Evolutionary conservation across 2,329 filamentous ascomycete species (phyloP).

Genomic region (Cercospora citrullina): DNA sequence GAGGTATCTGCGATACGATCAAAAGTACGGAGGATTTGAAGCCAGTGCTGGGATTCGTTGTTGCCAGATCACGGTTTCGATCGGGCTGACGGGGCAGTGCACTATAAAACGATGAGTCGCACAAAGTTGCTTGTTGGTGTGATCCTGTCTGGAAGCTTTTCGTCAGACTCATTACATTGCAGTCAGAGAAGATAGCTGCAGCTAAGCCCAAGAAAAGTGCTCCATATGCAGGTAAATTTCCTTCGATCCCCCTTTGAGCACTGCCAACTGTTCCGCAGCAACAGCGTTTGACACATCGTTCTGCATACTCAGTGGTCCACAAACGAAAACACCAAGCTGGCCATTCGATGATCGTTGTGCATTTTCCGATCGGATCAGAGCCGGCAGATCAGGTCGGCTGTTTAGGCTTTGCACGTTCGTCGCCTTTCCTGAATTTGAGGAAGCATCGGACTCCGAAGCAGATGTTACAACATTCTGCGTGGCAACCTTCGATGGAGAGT

Average conservation of each 20-base stretch:
- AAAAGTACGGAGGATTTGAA: neutral
- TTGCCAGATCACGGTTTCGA: neutral
- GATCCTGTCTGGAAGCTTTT: neutral
- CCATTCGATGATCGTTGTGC: conserved; percentile 16
- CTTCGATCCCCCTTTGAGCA: conserved; percentile 36
- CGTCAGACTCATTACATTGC: neutral
- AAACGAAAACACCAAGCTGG: conserved; percentile 43
- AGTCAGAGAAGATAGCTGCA: neutral
- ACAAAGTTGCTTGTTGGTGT: neutral
- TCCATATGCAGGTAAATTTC: conserved; percentile 51
- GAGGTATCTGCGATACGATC: no score
- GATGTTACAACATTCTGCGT: neutral
- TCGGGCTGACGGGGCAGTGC: neutral
- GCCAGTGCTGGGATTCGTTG: neutral
- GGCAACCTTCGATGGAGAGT: conserved; percentile 7
- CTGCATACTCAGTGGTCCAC: conserved; percentile 50
- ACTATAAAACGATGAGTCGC: neutral
- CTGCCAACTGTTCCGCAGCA: conserved; percentile 43
- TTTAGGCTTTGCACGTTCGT: neutral
- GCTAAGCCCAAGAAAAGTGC: conserved; percentile 48
- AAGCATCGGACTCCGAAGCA: conserved; percentile 22
- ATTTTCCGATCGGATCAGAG: conserved; percentile 33
- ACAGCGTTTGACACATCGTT: conserved; percentile 51
- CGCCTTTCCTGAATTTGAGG: conserved; percentile 1
- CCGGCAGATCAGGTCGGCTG: conserved; percentile 40